Evolutionary conservation across 345 rosid genomes (phyloP).

Genomic region (Conringia planisiliqua): DNA sequence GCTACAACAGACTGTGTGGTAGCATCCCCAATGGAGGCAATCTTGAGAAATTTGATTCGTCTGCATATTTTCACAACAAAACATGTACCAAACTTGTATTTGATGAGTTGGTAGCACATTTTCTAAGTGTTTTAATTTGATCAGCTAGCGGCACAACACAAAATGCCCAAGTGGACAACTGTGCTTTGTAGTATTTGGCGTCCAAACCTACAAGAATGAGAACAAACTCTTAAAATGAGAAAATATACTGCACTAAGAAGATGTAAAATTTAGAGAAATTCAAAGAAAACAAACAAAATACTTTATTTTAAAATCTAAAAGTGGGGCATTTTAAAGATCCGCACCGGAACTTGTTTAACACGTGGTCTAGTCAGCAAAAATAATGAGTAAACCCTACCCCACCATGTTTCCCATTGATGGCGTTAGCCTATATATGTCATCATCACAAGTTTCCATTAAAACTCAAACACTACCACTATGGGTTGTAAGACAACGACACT

Average conservation of each 20-base stretch:
- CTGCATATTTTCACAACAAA: slow-evolving; percentile 51
- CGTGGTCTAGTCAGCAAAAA: slow-evolving; percentile 17
- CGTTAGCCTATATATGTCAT: neutral
- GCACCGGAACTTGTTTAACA: neutral
- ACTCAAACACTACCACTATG: slow-evolving; percentile 5
- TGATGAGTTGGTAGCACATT: no score
- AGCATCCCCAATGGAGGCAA: slow-evolving; percentile 58
- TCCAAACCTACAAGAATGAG: no score
- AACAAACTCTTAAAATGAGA: no score
- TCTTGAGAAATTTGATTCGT: slow-evolving; percentile 54
- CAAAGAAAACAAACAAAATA: neutral
- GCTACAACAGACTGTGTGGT: slow-evolving; percentile 76
- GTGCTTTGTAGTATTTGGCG: no score
- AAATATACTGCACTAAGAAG: no score
- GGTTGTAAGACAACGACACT: slow-evolving; percentile 16
- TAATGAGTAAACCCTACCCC: neutral
- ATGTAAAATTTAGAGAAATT: no score
- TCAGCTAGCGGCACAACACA: no score
- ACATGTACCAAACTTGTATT: no score
- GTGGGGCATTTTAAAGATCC: neutral
- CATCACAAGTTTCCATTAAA: neutral
- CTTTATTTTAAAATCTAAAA: no score
- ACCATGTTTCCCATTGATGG: neutral
- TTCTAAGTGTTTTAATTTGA: no score
- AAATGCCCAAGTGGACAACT: no score